Conservation (phyloP, 768 basidiomycete genomes). For the Russula lepida region DNA sequence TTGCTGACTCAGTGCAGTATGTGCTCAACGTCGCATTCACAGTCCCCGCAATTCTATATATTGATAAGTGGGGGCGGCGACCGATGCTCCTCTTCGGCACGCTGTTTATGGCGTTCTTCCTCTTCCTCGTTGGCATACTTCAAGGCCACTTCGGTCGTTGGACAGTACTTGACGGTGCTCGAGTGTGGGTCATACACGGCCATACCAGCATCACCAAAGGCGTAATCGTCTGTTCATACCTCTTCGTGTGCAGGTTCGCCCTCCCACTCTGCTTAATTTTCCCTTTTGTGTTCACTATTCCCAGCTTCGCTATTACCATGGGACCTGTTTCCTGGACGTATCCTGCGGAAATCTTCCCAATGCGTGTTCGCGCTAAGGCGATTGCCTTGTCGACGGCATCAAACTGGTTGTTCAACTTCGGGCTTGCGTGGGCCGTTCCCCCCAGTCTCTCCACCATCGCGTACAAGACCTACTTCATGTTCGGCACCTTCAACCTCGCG, state of each 20-base stretch:
- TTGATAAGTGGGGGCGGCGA: constrained; percentile 73
- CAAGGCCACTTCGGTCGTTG: constrained; percentile 61
- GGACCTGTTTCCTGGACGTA: constrained; percentile 63
- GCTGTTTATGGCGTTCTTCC: constrained; percentile 64
- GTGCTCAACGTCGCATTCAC: constrained; percentile 36
- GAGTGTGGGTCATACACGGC: constrained; percentile 54
- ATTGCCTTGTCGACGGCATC: constrained; percentile 34
- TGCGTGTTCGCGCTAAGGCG: constrained; percentile 35
- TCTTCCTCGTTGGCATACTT: constrained; percentile 69
- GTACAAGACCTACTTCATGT: constrained; percentile 72
- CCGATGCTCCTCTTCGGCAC: constrained; percentile 64
- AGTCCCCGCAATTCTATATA: constrained; percentile 48
- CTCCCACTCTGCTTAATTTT: background rate
- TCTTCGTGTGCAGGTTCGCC: constrained; percentile 53
- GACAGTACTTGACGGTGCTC: constrained; percentile 36
- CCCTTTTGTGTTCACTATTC: background rate
- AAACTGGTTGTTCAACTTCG: constrained; percentile 41
- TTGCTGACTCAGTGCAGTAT: constrained; percentile 61
- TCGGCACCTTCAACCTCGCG: constrained; percentile 68
- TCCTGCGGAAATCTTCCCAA: constrained; percentile 36
- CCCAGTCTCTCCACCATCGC: constrained; percentile 59
- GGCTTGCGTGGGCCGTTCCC: constrained; percentile 53
- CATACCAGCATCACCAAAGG: constrained; percentile 53
- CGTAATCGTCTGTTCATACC: constrained; percentile 69
- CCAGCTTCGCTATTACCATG: constrained; percentile 44